These are phyloP conservation scores for Arabidopsis suecica DNA, from an alignment of 345 rosid species.

Conservation along the genomic window DNA sequence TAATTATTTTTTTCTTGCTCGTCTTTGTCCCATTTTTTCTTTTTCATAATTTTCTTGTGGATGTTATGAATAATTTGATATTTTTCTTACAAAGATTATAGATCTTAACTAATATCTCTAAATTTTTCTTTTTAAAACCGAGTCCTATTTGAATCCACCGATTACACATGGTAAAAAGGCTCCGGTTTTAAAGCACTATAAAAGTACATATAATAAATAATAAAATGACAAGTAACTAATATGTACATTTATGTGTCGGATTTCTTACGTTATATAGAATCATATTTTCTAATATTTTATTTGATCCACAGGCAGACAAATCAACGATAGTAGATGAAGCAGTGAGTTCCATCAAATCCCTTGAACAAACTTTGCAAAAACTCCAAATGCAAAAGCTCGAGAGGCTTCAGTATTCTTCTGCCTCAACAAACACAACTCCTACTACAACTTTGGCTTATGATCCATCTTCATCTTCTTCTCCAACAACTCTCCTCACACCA, in stretches of 20 bases:
- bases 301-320: constrained; percentile 65
- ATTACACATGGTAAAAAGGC: not conserved
- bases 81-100: not conserved
- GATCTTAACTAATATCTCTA: too few species aligned
- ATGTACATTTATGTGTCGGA: constrained; percentile 13
- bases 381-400: constrained; percentile 60
- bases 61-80: not conserved
- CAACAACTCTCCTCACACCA: constrained; percentile 43
- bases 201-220: not conserved
- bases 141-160: not conserved
- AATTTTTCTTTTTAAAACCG: too few species aligned
- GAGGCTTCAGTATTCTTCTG: constrained; percentile 47
- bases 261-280: constrained; percentile 23
- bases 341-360: constrained; percentile 52
- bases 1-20: constrained; percentile 17
- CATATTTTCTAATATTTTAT: constrained; percentile 17
- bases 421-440: constrained; percentile 38
- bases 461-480: constrained; percentile 46
- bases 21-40: constrained; percentile 5
- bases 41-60: not conserved
- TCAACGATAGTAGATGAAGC: constrained; percentile 77
- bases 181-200: not conserved
- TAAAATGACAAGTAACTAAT: not conserved
- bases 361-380: constrained; percentile 50
- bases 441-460: constrained; percentile 33